Evolutionary conservation across 768 basidiomycete genomes (phyloP), one percentile per base, ranked within the genome.

Genomic region (Psilocybe azurescens): DNA sequence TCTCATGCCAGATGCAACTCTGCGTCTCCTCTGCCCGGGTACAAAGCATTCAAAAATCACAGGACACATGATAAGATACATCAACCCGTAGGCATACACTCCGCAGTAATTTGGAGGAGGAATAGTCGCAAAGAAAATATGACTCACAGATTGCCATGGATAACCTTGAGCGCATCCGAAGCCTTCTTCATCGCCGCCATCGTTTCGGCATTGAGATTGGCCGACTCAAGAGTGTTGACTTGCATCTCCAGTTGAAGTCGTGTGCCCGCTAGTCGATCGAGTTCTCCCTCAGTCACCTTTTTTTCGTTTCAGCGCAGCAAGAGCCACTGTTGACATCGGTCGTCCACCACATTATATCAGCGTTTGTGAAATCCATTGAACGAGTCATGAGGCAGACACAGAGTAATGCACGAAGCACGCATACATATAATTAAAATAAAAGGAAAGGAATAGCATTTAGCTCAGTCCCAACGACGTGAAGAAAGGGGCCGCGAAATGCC

Each of bases 171-270:
- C 29, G 91, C 97, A 63, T 90, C 88, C 0, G 95, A 86, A 39
- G 93, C 97, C 75, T 92, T 91, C 90, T 95, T 97, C 93, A 99
- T 97, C 29, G 93, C 95, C 20, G 86, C 81, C 92, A 99, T 94
- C 13, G 95, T 98, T 83, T 98, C 95, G 71, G 92, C 90, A 74
- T 99, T 99, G 76, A 99, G 84, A 79, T 98, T 99, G 48, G 97
- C 97, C 14, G 93, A 94, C 76, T 99, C 97, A 49, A 99, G 85
- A 18, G 97, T 97, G 78, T 96, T 96, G 61, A 99, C 90, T 79
- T 99, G 97, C 75, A 93, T 89, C 79, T 98, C 97, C 32, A 99
- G 84, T 70, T 97, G 97, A 73, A 98, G 75, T 66, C 94, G 86
- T 56, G 90, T 91, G 11, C 93, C 93, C 51, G 88, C 85, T 66